phyloP scores from a whole-genome alignment of 257 asterid genomes.

The Solanum megistacrolobum region DNA sequence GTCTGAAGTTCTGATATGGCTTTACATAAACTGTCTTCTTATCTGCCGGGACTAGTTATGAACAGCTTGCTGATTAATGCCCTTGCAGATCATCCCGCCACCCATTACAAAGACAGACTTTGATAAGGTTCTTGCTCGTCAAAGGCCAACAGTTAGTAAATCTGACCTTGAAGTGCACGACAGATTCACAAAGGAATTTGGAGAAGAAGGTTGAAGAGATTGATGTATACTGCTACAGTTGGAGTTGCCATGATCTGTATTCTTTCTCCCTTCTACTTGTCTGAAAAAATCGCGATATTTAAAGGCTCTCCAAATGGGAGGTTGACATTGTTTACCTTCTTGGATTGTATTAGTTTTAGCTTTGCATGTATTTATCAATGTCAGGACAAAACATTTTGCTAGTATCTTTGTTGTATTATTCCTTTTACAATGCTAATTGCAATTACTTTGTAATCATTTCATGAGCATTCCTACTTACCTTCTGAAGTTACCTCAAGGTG shows the following conservation, averaged over 20 bases:
- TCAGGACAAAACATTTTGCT: background rate
- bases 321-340: background rate
- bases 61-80: background rate
- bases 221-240: constrained; percentile 35
- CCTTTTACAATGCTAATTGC: background rate
- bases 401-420: background rate
- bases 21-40: background rate
- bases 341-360: background rate
- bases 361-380: background rate
- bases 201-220: constrained; percentile 80
- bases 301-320: background rate
- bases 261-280: background rate
- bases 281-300: background rate
- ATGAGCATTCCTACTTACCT: background rate
- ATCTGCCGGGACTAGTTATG: background rate
- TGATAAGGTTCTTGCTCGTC: constrained; percentile 89
- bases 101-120: constrained; percentile 80
- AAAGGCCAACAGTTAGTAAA: constrained; percentile 92
- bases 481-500: background rate
- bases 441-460: background rate
- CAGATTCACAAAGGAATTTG: constrained; percentile 86
- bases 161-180: constrained; percentile 87
- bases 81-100: constrained; percentile 73
- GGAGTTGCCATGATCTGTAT: background rate
- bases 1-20: background rate